Conservation (phyloP, 2,329 filamentous ascomycete genomes). For the Neopestalotiopsis sp. region DNA sequence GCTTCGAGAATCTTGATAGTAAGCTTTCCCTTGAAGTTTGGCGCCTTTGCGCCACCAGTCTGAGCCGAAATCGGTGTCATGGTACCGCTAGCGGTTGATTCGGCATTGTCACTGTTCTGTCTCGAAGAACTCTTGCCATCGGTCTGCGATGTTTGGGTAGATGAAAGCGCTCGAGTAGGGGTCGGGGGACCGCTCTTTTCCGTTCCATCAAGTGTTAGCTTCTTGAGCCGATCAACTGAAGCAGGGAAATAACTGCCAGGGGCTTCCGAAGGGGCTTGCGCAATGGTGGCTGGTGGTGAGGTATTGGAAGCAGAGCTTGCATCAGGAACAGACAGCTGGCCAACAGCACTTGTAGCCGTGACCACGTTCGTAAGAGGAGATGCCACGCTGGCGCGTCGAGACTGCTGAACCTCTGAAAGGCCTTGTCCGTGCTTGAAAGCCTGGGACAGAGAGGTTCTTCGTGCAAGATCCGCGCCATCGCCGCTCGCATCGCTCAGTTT, state of each 20-base stretch:
- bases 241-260: constrained; percentile 49
- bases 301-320: constrained; percentile 57
- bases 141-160: constrained; percentile 58
- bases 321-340: constrained; percentile 73
- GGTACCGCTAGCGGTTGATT: constrained; percentile 51
- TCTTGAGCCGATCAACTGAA: constrained; percentile 73
- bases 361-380: constrained; percentile 70
- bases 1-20: constrained; percentile 89
- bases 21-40: constrained; percentile 82
- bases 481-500: constrained; percentile 48
- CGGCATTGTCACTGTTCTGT: constrained; percentile 44
- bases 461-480: constrained; percentile 40
- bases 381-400: constrained; percentile 51
- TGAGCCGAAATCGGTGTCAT: constrained; percentile 54
- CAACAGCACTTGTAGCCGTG: constrained; percentile 67
- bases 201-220: constrained; percentile 84
- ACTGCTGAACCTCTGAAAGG: constrained; percentile 48
- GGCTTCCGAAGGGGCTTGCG: constrained; percentile 42
- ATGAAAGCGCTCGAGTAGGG: constrained; percentile 85
- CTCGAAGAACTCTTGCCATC: constrained; percentile 45
- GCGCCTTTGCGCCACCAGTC: constrained; percentile 64
- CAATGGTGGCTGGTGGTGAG: constrained; percentile 56
- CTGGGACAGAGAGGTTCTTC: constrained; percentile 9
- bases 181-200: constrained; percentile 92
- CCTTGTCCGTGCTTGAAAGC: constrained; percentile 48